phyloP scores from a whole-genome alignment of 345 rosid genomes.

The Lepidium africanum region DNA sequence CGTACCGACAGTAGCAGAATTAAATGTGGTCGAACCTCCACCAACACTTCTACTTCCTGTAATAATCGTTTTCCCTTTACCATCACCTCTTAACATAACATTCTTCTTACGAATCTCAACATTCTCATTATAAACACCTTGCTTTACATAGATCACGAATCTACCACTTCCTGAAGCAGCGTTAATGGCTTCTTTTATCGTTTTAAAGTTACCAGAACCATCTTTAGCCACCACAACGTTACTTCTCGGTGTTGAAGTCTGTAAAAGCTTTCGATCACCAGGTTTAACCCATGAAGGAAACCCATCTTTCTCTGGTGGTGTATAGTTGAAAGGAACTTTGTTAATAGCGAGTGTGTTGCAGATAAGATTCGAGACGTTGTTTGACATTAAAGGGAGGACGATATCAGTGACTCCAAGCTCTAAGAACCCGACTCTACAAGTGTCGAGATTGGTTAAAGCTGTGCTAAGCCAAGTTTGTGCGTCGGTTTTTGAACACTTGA shows the following conservation, averaged over 20 bases:
- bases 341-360: constrained; percentile 65
- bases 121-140: constrained; percentile 65
- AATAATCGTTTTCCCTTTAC: constrained; percentile 58
- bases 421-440: constrained; percentile 56
- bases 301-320: constrained; percentile 37
- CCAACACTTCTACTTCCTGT: constrained; percentile 86
- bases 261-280: constrained; percentile 75
- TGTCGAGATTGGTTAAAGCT: constrained; percentile 81
- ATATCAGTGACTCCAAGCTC: constrained; percentile 61
- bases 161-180: constrained; percentile 62
- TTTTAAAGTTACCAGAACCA: constrained; percentile 68
- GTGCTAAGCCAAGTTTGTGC: constrained; percentile 90
- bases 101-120: constrained; percentile 51
- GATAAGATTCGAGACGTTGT: constrained; percentile 63
- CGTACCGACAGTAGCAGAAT: constrained; percentile 91
- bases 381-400: constrained; percentile 58
- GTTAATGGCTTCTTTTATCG: constrained; percentile 52
- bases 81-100: constrained; percentile 84
- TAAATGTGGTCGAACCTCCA: constrained; percentile 76
- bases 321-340: constrained; percentile 40
- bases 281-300: constrained; percentile 75
- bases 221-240: constrained; percentile 80
- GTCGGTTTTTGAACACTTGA: constrained; percentile 52
- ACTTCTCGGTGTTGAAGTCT: constrained; percentile 38
- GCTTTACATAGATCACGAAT: constrained; percentile 65